Evolutionary conservation across 805 yeast genomes (phyloP).

Genomic region (Zygosaccharomyces bailii): DNA sequence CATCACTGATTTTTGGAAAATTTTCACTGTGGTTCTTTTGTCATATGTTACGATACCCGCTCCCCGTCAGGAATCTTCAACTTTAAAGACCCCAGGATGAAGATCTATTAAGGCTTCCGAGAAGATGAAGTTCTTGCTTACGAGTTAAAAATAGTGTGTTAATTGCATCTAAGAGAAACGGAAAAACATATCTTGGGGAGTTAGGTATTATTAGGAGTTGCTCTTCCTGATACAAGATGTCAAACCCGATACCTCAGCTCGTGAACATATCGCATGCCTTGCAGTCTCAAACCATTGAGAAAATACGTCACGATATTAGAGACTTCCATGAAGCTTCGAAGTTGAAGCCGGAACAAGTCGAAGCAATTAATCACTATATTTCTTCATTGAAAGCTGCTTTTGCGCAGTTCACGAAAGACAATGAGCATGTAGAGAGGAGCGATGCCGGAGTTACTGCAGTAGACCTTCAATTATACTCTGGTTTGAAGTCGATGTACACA

Average conservation of each 20-base stretch:
- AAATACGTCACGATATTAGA: constrained; percentile 29
- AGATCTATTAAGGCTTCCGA: background rate
- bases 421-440: constrained; percentile 27
- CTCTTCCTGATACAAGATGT: constrained; percentile 12
- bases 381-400: constrained; percentile 23
- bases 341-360: constrained; percentile 17
- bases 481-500: constrained; percentile 32
- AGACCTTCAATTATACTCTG: constrained; percentile 30
- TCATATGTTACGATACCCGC: constrained; percentile 5
- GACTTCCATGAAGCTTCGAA: constrained; percentile 16
- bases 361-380: constrained; percentile 25
- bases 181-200: background rate
- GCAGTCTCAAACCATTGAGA: constrained; percentile 28
- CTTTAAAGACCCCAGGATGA: background rate
- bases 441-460: constrained; percentile 25
- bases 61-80: constrained; percentile 1
- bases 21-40: constrained; percentile 3
- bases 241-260: constrained; percentile 31
- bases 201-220: constrained; percentile 1
- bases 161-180: background rate
- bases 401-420: constrained; percentile 28
- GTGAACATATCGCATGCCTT: constrained; percentile 35
- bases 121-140: background rate
- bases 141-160: background rate
- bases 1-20: constrained; percentile 6